These are phyloP conservation scores for Phytopythium boreale DNA, from an alignment of 352 stramenopile genomes.

Conservation along the genomic window DNA sequence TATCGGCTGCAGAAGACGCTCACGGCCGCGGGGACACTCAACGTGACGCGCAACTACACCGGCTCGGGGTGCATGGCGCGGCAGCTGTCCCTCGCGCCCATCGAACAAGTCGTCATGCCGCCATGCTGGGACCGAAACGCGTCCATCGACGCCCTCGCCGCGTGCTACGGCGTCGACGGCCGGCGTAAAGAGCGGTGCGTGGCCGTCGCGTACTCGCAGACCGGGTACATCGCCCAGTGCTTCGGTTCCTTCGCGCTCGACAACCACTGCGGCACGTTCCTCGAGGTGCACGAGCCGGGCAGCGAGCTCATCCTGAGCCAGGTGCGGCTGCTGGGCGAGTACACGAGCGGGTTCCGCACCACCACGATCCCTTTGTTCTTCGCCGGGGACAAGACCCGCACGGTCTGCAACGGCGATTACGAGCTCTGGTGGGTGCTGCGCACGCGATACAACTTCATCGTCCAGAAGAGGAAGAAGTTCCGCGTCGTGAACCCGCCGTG, in stretches of 20 bases:
- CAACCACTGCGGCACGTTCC: constrained; percentile 82
- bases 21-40: constrained; percentile 27
- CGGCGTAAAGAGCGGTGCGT: constrained; percentile 58
- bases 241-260: constrained; percentile 60
- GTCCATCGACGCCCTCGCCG: constrained; percentile 56
- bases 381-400: constrained; percentile 50
- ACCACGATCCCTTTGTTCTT: constrained; percentile 76
- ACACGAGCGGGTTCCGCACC: constrained; percentile 68
- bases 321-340: constrained; percentile 63
- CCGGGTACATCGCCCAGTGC: constrained; percentile 74
- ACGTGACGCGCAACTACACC: constrained; percentile 47
- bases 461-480: constrained; percentile 83
- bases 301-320: constrained; percentile 73
- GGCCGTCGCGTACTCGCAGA: constrained; percentile 78
- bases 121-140: constrained; percentile 85
- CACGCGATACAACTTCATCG: constrained; percentile 76
- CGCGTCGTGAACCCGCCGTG: constrained; percentile 53
- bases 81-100: constrained; percentile 41
- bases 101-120: constrained; percentile 49
- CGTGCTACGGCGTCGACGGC: constrained; percentile 68
- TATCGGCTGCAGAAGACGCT: constrained; percentile 65
- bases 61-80: constrained; percentile 54
- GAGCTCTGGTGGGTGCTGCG: constrained; percentile 89
- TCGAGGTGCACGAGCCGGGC: constrained; percentile 73
- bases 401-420: constrained; percentile 69